Percentiles rank a stretch among this genome's conserved stretches.
phyloP scores from a whole-genome alignment of 176 grass and related monocot species.

The Ampelocalamus luodianensis region DNA sequence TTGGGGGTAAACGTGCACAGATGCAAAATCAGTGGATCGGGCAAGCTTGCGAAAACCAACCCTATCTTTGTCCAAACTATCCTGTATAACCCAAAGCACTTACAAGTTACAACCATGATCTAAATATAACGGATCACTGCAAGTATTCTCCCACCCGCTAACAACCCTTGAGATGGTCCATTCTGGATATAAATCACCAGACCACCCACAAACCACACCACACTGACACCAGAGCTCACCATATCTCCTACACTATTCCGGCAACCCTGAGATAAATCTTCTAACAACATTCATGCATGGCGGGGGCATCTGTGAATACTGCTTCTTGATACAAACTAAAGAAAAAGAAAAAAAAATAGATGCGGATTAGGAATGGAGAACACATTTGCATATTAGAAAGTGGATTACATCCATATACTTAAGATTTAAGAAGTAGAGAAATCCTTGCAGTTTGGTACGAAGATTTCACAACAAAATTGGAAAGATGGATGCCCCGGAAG shows the following conservation, averaged over 20 bases:
- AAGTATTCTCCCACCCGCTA: neutral
- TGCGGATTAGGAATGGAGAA: neutral
- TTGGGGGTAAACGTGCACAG: neutral
- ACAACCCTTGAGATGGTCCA: neutral
- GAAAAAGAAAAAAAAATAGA: neutral
- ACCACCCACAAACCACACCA: neutral
- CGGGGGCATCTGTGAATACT: neutral
- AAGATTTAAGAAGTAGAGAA: neutral
- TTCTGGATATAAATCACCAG: slow-evolving; percentile 8
- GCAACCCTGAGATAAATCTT: neutral
- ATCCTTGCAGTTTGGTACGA: neutral
- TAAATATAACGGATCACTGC: neutral
- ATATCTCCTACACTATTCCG: neutral
- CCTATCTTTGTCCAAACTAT: neutral
- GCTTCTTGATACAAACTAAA: neutral
- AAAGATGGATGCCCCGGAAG: neutral
- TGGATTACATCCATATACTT: neutral
- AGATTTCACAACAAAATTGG: neutral
- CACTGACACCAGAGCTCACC: neutral
- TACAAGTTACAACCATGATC: neutral
- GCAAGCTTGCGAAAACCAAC: neutral
- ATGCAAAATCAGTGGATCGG: neutral
- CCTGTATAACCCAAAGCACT: neutral
- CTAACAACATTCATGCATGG: slow-evolving; percentile 5
- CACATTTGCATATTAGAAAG: neutral